Conservation (phyloP, 805 yeast genomes). For the Wickerhamomyces silvicola region DNA sequence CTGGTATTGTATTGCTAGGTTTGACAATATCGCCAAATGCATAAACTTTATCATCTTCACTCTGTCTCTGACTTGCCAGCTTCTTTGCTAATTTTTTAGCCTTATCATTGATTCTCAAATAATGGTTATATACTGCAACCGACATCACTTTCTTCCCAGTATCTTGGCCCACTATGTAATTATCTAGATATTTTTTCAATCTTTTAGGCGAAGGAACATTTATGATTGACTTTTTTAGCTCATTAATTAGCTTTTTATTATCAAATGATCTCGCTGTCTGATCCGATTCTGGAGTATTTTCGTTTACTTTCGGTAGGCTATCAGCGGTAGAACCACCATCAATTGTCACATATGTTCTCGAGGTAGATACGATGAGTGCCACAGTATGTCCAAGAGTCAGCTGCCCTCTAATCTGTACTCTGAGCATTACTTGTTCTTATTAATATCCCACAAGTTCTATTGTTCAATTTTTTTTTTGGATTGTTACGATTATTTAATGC, state of each 20-base stretch:
- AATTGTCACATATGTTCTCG: too few relatives aligned
- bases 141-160: conserved; percentile 50
- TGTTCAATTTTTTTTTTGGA: too few relatives aligned
- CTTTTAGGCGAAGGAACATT: conserved; percentile 41
- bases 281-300: too few relatives aligned
- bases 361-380: too few relatives aligned
- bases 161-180: conserved; percentile 51
- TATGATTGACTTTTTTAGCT: conserved; percentile 14
- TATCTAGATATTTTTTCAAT: conserved; percentile 40
- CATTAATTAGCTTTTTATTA: not conserved
- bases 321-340: too few relatives aligned
- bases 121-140: conserved; percentile 57
- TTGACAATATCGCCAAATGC: conserved; percentile 16
- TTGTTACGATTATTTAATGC: too few relatives aligned
- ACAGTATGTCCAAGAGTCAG: too few relatives aligned
- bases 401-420: too few relatives aligned
- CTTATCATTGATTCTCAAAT: conserved; percentile 40
- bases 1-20: conserved; percentile 23
- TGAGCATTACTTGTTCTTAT: too few relatives aligned
- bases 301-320: too few relatives aligned
- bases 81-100: conserved; percentile 25
- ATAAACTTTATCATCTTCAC: conserved; percentile 24
- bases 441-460: too few relatives aligned
- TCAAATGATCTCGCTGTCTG: too few relatives aligned
- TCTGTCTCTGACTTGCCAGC: conserved; percentile 19